Evolutionary conservation across 2,329 filamentous ascomycete species (phyloP).

Genomic region (Magnaporthiopsis incrustans): DNA sequence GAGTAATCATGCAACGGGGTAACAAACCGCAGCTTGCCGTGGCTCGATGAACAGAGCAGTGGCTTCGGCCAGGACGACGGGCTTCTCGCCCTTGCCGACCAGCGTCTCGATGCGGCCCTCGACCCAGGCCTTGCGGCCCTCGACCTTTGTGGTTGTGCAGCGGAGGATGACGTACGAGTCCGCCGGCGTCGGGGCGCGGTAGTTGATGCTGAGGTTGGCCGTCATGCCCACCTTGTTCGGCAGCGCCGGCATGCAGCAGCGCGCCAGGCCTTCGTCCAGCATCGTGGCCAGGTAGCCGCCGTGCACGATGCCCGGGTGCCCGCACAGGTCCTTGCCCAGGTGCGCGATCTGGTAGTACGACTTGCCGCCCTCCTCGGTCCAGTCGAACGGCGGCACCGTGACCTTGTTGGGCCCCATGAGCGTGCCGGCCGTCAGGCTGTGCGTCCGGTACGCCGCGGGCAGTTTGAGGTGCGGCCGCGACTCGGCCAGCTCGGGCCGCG

Average conservation of each 20-base stretch:
- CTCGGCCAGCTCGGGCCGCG: slow-evolving; percentile 59
- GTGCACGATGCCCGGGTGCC: slow-evolving; percentile 85
- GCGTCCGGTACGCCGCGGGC: slow-evolving; percentile 56
- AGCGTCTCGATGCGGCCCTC: slow-evolving; percentile 79
- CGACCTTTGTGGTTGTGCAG: slow-evolving; percentile 74
- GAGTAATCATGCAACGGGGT: neutral
- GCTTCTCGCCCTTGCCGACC: slow-evolving; percentile 49
- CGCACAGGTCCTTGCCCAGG: slow-evolving; percentile 72
- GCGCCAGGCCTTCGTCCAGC: slow-evolving; percentile 80
- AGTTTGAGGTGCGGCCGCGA: slow-evolving; percentile 84
- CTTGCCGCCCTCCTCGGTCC: slow-evolving; percentile 63
- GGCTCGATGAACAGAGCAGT: slow-evolving; percentile 85
- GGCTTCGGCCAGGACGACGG: slow-evolving; percentile 68
- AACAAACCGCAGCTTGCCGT: slow-evolving; percentile 62
- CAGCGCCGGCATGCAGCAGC: slow-evolving; percentile 81
- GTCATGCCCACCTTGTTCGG: slow-evolving; percentile 83
- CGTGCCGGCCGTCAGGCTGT: slow-evolving; percentile 77
- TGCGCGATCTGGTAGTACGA: slow-evolving; percentile 66
- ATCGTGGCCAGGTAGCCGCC: slow-evolving; percentile 88
- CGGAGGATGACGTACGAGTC: slow-evolving; percentile 68
- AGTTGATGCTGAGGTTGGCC: slow-evolving; percentile 76
- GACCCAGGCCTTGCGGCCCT: slow-evolving; percentile 93
- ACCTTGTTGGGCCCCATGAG: slow-evolving; percentile 69
- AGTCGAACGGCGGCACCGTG: slow-evolving; percentile 72
- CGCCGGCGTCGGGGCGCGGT: slow-evolving; percentile 71